These are phyloP conservation scores for Parachlorella kessleri DNA, from an alignment of 139 green algal genomes.

Conservation along the genomic window DNA sequence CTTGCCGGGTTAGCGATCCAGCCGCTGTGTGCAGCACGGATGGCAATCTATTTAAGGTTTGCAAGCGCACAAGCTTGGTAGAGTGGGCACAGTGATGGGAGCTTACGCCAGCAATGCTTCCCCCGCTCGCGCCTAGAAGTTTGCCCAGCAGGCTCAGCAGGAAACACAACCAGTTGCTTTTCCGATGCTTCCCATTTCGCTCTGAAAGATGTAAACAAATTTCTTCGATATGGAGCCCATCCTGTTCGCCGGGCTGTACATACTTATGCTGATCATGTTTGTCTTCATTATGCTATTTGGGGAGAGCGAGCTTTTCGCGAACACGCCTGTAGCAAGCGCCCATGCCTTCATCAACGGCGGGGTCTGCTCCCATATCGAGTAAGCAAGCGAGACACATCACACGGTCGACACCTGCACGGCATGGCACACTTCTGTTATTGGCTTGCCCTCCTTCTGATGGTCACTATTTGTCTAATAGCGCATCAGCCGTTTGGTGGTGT, in stretches of 20 bases:
- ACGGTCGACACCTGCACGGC: not conserved
- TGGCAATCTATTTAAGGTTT: no score
- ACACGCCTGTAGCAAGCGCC: slow-evolving; percentile 30
- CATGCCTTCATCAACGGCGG: slow-evolving; percentile 35
- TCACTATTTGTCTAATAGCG: no score
- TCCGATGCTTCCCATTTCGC: no score
- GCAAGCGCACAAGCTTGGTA: no score
- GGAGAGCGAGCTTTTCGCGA: slow-evolving; percentile 14
- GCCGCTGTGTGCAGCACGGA: no score
- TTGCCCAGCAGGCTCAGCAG: no score
- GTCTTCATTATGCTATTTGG: slow-evolving; percentile 44
- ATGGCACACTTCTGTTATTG: not conserved
- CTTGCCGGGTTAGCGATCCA: no score
- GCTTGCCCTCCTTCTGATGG: not conserved
- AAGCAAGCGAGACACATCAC: not conserved
- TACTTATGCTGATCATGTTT: slow-evolving; percentile 6
- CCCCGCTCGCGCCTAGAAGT: no score
- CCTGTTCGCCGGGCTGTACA: not conserved
- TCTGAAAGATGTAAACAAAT: no score
- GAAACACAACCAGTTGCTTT: no score
- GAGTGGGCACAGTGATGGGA: no score
- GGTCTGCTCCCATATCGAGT: slow-evolving; percentile 30
- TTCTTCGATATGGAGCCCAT: slow-evolving; percentile 10
- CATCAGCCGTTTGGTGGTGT: not conserved
- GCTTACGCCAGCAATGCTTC: no score